Base-by-base conservation (phyloP, 2,329 filamentous ascomycete genomes). In the Hypoxylon sp. region DNA sequence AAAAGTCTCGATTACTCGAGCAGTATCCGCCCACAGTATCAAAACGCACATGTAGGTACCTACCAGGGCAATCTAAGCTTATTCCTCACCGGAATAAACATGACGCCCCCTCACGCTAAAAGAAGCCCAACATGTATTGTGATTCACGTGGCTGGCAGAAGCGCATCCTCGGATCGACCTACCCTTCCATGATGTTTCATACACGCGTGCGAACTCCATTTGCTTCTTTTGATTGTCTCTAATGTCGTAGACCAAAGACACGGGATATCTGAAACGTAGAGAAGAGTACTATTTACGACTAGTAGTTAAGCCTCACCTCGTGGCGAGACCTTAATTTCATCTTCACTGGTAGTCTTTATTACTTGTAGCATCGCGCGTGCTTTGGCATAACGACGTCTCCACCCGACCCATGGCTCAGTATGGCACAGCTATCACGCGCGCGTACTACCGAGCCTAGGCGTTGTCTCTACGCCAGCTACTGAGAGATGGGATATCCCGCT, bases 111-210 rank as follows among this genome's bases (percentile, higher is more conserved):
- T 43, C 21, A 32, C 57, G 30, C 53, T 57, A 62, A 19, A 46
- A 25, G 30, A 41, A 46, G 46, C 37, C 58, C 65, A 65, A 60
- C 67, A 62, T 68, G 55, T 57, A 65, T 58, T 65, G 50, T 56
- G 63, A 58, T 53, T 67, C 67, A 68, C 67, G 67, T 70, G 67
- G 67, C 67, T 70, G 67, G 57, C 61, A 45, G 47, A 53, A 29
- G 43, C 27, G n/a, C 34, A 52, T 57, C 52, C 46, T 70, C 64
- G 67, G 67, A 65, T 70, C 61, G 56, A 65, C 52, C 62, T 61
- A 41, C 60, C 61, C 37, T 57, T 39, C 48, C 50, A 41, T 21
- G 27, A 52, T 25, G 29, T 50, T 62, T 39, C 41, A 50, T 12
- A 51, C 34, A 51, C 19, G 46, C 37, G 62, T 54, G 25, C 30